Conservation (phyloP, 176 grass and related monocot genomes). For the Phyllostachys edulis region DNA sequence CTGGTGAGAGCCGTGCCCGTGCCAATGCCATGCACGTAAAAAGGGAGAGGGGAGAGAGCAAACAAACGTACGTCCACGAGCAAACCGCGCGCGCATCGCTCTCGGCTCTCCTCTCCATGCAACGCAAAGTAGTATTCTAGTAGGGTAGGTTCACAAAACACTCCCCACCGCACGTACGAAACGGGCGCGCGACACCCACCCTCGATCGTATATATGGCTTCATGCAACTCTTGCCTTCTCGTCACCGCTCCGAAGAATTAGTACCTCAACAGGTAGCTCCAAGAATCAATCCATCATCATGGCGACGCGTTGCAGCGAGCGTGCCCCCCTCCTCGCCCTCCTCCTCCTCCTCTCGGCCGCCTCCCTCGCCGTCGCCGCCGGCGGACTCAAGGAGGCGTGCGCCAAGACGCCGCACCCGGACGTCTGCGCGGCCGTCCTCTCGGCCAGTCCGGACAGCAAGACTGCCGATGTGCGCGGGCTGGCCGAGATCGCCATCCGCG, state of each 20-base stretch:
- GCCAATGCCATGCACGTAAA: no score
- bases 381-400: constrained; percentile 6
- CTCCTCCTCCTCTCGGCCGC: not conserved
- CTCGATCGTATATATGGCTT: not conserved
- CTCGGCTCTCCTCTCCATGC: not conserved
- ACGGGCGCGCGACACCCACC: not conserved
- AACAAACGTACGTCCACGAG: no score
- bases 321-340: not conserved
- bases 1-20: no score
- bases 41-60: no score
- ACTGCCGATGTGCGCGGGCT: constrained; percentile 2
- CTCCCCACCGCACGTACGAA: constrained; percentile 18
- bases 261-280: not conserved
- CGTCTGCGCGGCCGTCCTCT: not conserved
- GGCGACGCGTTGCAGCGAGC: not conserved
- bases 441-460: not conserved
- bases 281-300: not conserved
- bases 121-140: not conserved
- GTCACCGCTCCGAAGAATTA: not conserved
- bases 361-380: not conserved
- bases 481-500: constrained; percentile 22
- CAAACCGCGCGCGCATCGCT: not conserved
- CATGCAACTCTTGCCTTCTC: not conserved
- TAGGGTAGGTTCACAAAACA: not conserved
- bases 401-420: constrained; percentile 39